Evolutionary conservation across 139 green algal species (phyloP), one percentile per base, ranked within the genome.

Genomic region (Edaphochlamys debaryana): DNA sequence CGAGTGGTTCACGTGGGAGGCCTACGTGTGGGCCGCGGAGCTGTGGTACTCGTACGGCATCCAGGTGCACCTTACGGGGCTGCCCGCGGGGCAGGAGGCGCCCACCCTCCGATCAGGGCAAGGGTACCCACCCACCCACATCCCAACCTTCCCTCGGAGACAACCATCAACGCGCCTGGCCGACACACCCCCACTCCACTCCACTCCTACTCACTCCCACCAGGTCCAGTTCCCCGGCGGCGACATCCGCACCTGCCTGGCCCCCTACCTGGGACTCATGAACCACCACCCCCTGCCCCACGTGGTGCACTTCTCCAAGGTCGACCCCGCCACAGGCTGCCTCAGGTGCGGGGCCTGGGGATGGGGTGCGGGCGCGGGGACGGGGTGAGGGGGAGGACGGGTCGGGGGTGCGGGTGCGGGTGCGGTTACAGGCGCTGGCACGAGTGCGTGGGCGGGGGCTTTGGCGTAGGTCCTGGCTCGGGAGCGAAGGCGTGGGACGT

Each of bases 1-100:
- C 0, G 62, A 85, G 1, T 90, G 82, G 86, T 94, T 96, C 69
- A 87, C 69, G 4, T 94, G 87, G 36, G 80, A 87, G 25, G 30
- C 71, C 4, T 96, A 92, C 73, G 80, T 95, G 3, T 96, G 93
- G 93, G 91, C 93, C 1, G 87, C 85, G 0, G 90, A 96, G 82
- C 89, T 96, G 25, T 96, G 93, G 93, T 94, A 95, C 85, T 86
- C 90, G 15, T 95, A 95, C 69, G 91, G 88, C 80, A 94, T 95
- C 34, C 82, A 95, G 89, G 91, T 94, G 56, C 27, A 13, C 45
- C 11, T 13, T 54, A n/a, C n/a, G n/a, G n/a, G n/a, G n/a, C n/a
- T n/a, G n/a, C n/a, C n/a, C n/a, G n/a, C n/a, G n/a, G n/a, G n/a
- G n/a, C n/a, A n/a, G n/a, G n/a, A n/a, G n/a, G n/a, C n/a, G n/a